phyloP scores from a whole-genome alignment of 306 rosid species.

The Rosa rugosa region DNA sequence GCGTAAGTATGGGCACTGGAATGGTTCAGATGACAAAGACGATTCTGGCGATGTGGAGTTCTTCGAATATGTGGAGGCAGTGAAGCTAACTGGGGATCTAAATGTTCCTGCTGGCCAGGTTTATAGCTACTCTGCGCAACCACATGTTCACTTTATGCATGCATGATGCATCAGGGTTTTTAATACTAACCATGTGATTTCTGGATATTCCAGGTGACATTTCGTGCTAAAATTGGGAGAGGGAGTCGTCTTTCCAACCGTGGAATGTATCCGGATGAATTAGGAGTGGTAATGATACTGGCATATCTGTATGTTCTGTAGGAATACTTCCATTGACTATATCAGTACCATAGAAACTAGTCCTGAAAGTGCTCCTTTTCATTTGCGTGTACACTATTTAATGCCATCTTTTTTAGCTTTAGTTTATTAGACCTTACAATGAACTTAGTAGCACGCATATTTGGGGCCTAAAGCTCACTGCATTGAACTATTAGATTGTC shows the following conservation, averaged over 20 bases:
- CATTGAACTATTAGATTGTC: not conserved
- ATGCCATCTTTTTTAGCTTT: not conserved
- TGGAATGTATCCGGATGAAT: conserved; percentile 96
- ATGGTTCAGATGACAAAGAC: conserved; percentile 44
- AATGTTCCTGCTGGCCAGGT: conserved; percentile 99
- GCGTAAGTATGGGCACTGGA: conserved; percentile 95
- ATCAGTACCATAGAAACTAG: not conserved
- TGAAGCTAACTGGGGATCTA: conserved; percentile 94
- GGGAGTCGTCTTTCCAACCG: conserved; percentile 63
- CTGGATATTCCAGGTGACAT: conserved; percentile 63
- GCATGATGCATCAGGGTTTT: not conserved
- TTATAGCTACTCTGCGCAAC: conserved; percentile 20
- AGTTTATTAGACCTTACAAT: not conserved
- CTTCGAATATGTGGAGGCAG: conserved; percentile 97
- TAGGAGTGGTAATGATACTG: conserved; percentile 86
- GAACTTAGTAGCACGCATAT: not conserved
- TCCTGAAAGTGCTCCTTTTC: not conserved
- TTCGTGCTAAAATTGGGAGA: conserved; percentile 93
- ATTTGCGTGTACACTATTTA: not conserved
- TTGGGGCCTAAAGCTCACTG: not conserved
- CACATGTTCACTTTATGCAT: conserved; percentile 4
- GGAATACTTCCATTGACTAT: not conserved
- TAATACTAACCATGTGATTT: conserved; percentile 11
- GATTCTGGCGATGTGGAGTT: conserved; percentile 68
- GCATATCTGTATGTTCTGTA: not conserved